Base-by-base conservation (phyloP, 805 yeast genomes). In the Yarrowia divulgata region DNA sequence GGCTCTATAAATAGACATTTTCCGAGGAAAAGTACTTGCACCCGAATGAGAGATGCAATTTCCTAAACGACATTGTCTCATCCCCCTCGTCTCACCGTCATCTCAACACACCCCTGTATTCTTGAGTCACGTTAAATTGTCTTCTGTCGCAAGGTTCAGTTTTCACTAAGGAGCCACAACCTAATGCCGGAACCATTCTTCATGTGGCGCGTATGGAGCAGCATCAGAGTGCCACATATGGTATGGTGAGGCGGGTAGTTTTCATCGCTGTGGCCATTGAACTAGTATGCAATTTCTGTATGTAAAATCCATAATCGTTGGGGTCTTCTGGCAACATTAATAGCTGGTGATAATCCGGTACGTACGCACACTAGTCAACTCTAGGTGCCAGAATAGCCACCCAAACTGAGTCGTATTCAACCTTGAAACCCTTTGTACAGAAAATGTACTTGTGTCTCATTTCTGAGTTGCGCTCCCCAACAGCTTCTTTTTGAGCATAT, bases 111-210 rank as follows among this genome's bases (percentile, higher is more conserved):
- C 32, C 43, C 55, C 55, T 34, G 40, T n/a, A 9, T 29, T 18
- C 23, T n/a, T 3, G 55, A 34, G 34, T 50, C 55, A 50, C 13
- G 40, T 50, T 34, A 37, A 35, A 52, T 35, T 52, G 37, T 52
- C 12, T 12, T 35, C 58, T n/a, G 32, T n/a, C 12, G 13, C n/a
- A 52, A 52, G 29, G 58, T 52, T 52, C 58, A 52, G 13, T 52
- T 35, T 37, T 35, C 43, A 42, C 58, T 35, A 35, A 52, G 58
- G 32, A 43, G 35, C 29, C 32, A 18, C 16, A 32, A 49, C 54
- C 35, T 48, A 49, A 49, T 49, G 54, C 37, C 32, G 14, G 32
- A 49, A 48, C 18, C 52, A 46, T 14, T 10, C 8, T 1, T 29
- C 50, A 23, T 12, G 14, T 14, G 18, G 52, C 2, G 35, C n/a